A percentile compares a stretch with the other conserved stretches of the same genome.
phyloP scores from a whole-genome alignment of 768 basidiomycete genomes.

The Dacryopinax spathularia region DNA sequence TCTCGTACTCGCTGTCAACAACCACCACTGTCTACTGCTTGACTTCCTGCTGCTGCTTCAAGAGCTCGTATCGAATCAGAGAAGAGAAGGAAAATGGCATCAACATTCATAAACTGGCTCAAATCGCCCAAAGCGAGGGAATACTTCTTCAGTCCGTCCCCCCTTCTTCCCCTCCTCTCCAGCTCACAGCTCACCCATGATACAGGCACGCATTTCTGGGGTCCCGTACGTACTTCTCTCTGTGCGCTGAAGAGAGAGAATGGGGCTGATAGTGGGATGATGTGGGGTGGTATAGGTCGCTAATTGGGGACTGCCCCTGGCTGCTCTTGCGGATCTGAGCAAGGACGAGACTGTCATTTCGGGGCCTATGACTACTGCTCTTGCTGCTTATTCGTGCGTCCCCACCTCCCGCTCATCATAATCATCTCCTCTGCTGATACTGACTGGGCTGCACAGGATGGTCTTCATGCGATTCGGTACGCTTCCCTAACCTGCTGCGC shows the following conservation, averaged over 20 bases:
- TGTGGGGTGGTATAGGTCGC: constrained; percentile 62
- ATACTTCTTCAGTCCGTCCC: constrained; percentile 81
- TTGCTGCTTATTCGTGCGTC: constrained; percentile 83
- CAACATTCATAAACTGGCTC: constrained; percentile 76
- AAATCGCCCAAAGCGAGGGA: constrained; percentile 81
- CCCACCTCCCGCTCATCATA: constrained; percentile 9
- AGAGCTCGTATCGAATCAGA: background rate
- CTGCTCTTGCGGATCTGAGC: constrained; percentile 73
- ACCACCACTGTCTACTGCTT: no score
- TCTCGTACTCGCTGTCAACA: background rate
- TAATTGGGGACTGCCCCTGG: constrained; percentile 95
- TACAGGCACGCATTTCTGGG: constrained; percentile 94
- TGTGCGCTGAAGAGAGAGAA: constrained; percentile 4
- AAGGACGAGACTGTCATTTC: constrained; percentile 97
- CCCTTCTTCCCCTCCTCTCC: background rate
- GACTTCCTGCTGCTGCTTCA: no score
- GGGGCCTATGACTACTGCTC: constrained; percentile 87
- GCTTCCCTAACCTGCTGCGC: constrained; percentile 17
- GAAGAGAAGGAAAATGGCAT: constrained; percentile 40
- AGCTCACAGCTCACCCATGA: constrained; percentile 14
- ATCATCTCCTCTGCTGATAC: constrained; percentile 16
- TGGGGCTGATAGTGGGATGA: background rate
- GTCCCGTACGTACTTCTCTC: constrained; percentile 62
- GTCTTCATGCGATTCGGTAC: constrained; percentile 94
- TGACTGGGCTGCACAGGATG: constrained; percentile 31